Percentiles rank a stretch among this genome's conserved stretches.
Conservation (phyloP, 352 stramenopile genomes). For the Pythium vanterpoolii region DNA sequence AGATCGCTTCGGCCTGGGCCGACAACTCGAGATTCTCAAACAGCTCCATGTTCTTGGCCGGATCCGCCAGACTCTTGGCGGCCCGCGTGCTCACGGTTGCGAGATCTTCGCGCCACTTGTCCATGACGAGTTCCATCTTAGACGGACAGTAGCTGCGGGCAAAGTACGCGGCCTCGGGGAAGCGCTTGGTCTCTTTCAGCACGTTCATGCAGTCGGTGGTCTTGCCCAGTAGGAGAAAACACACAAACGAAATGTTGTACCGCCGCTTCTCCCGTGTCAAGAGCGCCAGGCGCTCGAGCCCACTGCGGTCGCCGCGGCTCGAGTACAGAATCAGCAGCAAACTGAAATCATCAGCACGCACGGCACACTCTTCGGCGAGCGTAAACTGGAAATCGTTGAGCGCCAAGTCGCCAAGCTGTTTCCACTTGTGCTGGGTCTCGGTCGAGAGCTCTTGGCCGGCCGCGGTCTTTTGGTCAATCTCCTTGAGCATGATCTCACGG, state of each 20-base stretch:
- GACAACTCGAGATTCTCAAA: constrained; percentile 96
- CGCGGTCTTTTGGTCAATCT: constrained; percentile 54
- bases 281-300: constrained; percentile 88
- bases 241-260: constrained; percentile 97
- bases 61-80: constrained; percentile 94
- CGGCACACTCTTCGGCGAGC: constrained; percentile 93
- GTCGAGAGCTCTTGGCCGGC: constrained; percentile 87
- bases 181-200: constrained; percentile 92
- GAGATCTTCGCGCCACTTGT: constrained; percentile 95
- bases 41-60: constrained; percentile 88
- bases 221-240: constrained; percentile 93
- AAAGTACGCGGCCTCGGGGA: constrained; percentile 98
- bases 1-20: constrained; percentile 93
- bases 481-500: constrained; percentile 92
- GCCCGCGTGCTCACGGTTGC: constrained; percentile 82
- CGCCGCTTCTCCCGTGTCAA: constrained; percentile 83
- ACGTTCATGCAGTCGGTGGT: constrained; percentile 95
- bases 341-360: constrained; percentile 95
- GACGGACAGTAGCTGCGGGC: constrained; percentile 97
- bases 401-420: constrained; percentile 94
- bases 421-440: constrained; percentile 97
- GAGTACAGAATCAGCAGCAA: constrained; percentile 97
- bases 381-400: constrained; percentile 92
- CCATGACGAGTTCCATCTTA: constrained; percentile 93
- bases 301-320: constrained; percentile 91